Conservation (phyloP, 306 rosid genomes). For the Cucurbita pepo region DNA sequence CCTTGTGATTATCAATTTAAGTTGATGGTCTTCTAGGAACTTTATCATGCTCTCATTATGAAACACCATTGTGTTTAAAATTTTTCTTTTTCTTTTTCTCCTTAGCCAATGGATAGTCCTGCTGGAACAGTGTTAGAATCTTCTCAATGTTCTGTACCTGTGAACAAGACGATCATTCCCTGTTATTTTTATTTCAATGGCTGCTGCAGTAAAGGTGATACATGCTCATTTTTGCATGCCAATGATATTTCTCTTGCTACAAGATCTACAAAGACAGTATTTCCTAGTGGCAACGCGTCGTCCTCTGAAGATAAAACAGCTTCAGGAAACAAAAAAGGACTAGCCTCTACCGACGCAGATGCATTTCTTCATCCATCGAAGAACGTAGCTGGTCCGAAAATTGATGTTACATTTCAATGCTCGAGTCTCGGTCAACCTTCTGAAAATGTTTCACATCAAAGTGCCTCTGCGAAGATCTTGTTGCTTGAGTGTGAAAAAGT, state of each 20-base stretch:
- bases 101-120: constrained; percentile 60
- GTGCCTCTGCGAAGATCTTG: constrained; percentile 12
- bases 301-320: constrained; percentile 24
- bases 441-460: constrained; percentile 18
- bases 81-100: constrained; percentile 11
- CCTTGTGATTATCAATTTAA: neutral
- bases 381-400: constrained; percentile 13
- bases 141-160: constrained; percentile 28
- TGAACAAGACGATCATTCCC: constrained; percentile 45
- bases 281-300: constrained; percentile 20
- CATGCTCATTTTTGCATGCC: constrained; percentile 58
- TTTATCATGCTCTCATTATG: constrained; percentile 3
- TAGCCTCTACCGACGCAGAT: constrained; percentile 12
- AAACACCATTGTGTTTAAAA: constrained; percentile 4
- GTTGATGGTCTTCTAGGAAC: neutral
- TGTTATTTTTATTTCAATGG: constrained; percentile 68
- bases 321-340: constrained; percentile 17
- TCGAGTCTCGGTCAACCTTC: constrained; percentile 16
- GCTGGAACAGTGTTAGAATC: constrained; percentile 42
- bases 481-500: constrained; percentile 30
- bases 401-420: constrained; percentile 14
- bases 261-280: constrained; percentile 30
- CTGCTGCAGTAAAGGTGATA: constrained; percentile 68
- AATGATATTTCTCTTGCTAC: constrained; percentile 15
- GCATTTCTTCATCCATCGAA: constrained; percentile 14